Evolutionary conservation across 2,329 filamentous ascomycete genomes (phyloP).

Genomic region (Arthroderma sp.): DNA sequence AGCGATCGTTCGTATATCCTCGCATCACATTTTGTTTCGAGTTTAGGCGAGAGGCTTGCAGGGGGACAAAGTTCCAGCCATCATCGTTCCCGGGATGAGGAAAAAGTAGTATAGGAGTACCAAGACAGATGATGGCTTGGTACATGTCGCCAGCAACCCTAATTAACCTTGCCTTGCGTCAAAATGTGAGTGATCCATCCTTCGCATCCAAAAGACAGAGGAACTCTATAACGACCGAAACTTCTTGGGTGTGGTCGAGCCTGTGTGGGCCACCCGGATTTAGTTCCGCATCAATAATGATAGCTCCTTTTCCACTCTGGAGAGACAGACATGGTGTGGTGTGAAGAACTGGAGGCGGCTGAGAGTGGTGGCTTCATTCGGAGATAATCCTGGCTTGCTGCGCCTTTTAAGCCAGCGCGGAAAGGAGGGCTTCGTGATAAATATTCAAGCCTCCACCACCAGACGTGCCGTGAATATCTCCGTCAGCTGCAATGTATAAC

Average conservation of each 20-base stretch:
- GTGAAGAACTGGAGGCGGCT: not conserved
- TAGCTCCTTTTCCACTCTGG: not conserved
- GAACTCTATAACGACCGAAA: not conserved
- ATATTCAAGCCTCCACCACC: no score
- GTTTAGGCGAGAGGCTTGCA: not conserved
- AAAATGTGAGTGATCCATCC: constrained; percentile 1
- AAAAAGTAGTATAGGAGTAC: not conserved
- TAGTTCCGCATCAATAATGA: not conserved
- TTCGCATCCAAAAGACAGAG: not conserved
- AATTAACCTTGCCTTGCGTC: not conserved
- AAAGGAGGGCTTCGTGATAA: no score
- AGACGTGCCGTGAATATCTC: no score
- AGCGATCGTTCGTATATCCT: not conserved
- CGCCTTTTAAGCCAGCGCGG: no score
- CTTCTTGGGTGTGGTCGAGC: not conserved
- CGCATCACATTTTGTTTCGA: not conserved
- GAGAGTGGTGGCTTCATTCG: no score
- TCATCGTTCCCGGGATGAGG: not conserved
- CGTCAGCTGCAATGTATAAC: no score
- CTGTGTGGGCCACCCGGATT: not conserved
- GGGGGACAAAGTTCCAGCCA: not conserved
- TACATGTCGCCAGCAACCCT: not conserved
- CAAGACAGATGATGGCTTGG: not conserved
- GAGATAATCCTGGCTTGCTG: no score
- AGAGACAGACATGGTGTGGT: not conserved